phyloP scores from a whole-genome alignment of 805 yeast species.

The Myxozyma nipponensis region DNA sequence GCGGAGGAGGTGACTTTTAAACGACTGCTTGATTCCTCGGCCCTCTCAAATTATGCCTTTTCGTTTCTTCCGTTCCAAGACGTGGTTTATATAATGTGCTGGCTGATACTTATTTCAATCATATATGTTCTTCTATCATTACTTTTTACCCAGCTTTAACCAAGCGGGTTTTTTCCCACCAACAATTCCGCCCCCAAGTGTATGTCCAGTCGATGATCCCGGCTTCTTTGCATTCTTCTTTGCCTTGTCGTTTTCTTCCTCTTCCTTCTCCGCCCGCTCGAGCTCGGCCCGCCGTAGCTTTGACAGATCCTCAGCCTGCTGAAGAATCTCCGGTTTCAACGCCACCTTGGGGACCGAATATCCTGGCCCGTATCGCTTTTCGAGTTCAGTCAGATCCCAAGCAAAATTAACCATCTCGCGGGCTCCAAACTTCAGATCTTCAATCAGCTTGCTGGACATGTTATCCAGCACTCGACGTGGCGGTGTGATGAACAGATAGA shows the following conservation, averaged over 20 bases:
- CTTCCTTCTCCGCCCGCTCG: slow-evolving; percentile 7
- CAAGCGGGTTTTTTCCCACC: slow-evolving; percentile 24
- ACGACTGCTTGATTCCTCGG: too few relatives aligned
- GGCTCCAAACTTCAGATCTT: slow-evolving; percentile 44
- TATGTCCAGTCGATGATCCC: not conserved
- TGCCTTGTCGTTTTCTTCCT: slow-evolving; percentile 9
- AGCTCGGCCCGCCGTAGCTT: slow-evolving; percentile 10
- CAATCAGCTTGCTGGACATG: slow-evolving; percentile 36
- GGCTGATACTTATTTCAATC: not conserved
- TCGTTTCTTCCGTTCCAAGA: too few relatives aligned
- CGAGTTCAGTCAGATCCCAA: slow-evolving; percentile 30
- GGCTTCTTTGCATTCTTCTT: slow-evolving; percentile 5
- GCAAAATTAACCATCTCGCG: slow-evolving; percentile 46
- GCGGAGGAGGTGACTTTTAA: not conserved
- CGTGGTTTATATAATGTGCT: not conserved
- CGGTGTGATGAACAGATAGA: slow-evolving; percentile 46
- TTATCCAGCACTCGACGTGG: slow-evolving; percentile 44
- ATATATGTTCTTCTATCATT: too few relatives aligned
- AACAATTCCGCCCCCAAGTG: slow-evolving; percentile 9
- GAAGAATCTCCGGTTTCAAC: slow-evolving; percentile 18
- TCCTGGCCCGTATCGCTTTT: slow-evolving; percentile 20
- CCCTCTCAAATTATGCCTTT: too few relatives aligned
- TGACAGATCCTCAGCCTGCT: slow-evolving; percentile 21
- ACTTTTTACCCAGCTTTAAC: slow-evolving; percentile 21
- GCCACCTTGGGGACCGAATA: slow-evolving; percentile 12